Evolutionary conservation across 202 grass and related monocot species (phyloP), one percentile per base, ranked within the genome.

Genomic region (Panicum virgatum): DNA sequence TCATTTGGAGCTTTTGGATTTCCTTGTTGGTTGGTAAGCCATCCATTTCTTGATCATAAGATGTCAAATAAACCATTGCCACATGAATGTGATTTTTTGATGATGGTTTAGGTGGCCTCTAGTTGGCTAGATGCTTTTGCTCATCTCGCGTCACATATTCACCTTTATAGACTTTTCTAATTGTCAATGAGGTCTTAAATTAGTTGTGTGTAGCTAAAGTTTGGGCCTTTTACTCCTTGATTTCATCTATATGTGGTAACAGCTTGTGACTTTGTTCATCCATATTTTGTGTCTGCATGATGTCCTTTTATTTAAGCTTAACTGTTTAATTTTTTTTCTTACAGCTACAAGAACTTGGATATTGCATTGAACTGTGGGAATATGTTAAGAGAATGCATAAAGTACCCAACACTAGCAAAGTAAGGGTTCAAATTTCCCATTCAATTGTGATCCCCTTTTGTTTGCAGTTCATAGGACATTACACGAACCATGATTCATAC

Each of bases 341-440:
- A 56, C 87, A 99, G 96, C 89, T 99, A 99, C 80, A 99, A 94
- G 75, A 99, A 99, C 83, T 83, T 93, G 84, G 96, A 98, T 81
- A 84, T 98, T 92, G 92, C 96, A 69, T 90, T 98, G 83, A 98
- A 92, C 78, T 98, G 96, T 84, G 96, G 96, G 74, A 99, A 90
- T 78, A 99, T 99, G 91, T 81, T 99, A 62, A 83, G 96, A 85
- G 96, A 99, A 84, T 99, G 96, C 80, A 96, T 96, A 69, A 99
- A 99, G 61, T 95, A 96, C 73, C 89, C 89, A 69, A 83, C 87
- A 54, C 96, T 99, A 85, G 83, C 96, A 76, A 99, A 94, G 96
- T 99, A 99, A 99, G 90, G 18, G 2, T 78, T 84, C 43, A 72
- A 73, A 34, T 82, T 57, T 79, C 83, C 77, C 60, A 50, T 72